Evolutionary conservation across 108 stramenopile genomes (phyloP), one percentile per base, ranked within the genome.

Genomic region (Skeletonema grethae): DNA sequence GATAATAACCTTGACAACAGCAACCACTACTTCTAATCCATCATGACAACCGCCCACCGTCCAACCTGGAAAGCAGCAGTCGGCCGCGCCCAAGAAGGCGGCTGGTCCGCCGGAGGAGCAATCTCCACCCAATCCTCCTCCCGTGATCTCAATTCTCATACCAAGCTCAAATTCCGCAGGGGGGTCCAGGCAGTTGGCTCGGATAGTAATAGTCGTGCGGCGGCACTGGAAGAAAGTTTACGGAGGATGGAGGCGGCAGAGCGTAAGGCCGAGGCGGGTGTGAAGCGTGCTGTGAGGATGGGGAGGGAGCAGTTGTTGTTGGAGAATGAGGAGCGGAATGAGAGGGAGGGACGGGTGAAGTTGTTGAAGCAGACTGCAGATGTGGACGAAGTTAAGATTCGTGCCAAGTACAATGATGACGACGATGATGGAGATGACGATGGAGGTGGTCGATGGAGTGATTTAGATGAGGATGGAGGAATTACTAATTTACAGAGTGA

Each of bases 11-110:
- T n/a, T n/a, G n/a, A n/a, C n/a, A n/a, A n/a, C 25, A 28, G 25
- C 25, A 28, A 28, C 25, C 25, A 28, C 25, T 28, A n/a, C n/a
- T 1, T 28, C 25, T 34, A 34, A 34, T 34, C 16, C 58, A 71
- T n/a, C 71, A 94, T 96, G 93, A 93, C 93, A 28, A 94, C 93
- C 25, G 93, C 95, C 72, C 96, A 97, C 77, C 73, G 94, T 63
- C 95, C 96, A 61, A 95, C 95, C 8, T 96, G 92, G 93, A 97
- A 96, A 78, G 91, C 97, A 22, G 97, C 97, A 43, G 92, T 93
- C 20, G 97, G 92, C 41, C 79, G 83, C 39, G 86, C 91, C 72
- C 76, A 92, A 57, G 92, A 89, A 65, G 97, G 95, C 45, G 90
- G 90, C 56, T 96, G 94, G 92, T 70, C 70, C 46, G 74, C 88